These are phyloP conservation scores for Hypoxylon rubiginosum DNA, from an alignment of 2,329 filamentous ascomycete species.

Conservation along the genomic window DNA sequence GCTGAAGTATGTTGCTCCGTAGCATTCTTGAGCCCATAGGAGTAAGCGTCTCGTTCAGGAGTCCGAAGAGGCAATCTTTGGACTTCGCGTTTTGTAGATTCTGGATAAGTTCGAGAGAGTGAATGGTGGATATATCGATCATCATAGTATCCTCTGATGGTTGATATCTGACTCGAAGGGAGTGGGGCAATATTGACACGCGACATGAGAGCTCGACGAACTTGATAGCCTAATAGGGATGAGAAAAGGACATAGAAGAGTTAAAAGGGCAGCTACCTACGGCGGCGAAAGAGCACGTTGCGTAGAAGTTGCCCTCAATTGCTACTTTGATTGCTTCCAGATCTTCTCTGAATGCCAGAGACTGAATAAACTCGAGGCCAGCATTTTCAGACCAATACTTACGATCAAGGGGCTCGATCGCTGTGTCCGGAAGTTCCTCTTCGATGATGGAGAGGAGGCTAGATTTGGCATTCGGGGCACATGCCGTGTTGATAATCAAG, in stretches of 20 bases:
- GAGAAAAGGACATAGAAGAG: slow-evolving; percentile 33
- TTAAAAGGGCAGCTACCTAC: slow-evolving; percentile 63
- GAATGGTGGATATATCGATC: slow-evolving; percentile 90
- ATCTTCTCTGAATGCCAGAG: slow-evolving; percentile 84
- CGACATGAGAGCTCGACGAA: slow-evolving; percentile 80
- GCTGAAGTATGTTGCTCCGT: slow-evolving; percentile 88
- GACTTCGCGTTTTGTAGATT: slow-evolving; percentile 85
- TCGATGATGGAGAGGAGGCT: slow-evolving; percentile 81
- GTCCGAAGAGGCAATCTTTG: slow-evolving; percentile 83
- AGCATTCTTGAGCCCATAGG: slow-evolving; percentile 90
- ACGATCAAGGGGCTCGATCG: slow-evolving; percentile 76
- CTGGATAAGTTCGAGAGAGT: slow-evolving; percentile 89
- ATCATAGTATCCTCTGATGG: slow-evolving; percentile 94
- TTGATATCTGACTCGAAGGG: slow-evolving; percentile 87
- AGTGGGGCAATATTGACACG: slow-evolving; percentile 80
- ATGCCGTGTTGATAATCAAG: slow-evolving; percentile 80
- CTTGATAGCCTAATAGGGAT: slow-evolving; percentile 74
- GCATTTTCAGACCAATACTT: slow-evolving; percentile 85
- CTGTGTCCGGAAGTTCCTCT: slow-evolving; percentile 75
- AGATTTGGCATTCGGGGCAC: slow-evolving; percentile 74
- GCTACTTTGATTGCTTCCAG: slow-evolving; percentile 84
- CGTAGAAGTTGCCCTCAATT: slow-evolving; percentile 86
- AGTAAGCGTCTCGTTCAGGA: slow-evolving; percentile 87
- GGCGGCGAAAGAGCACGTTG: slow-evolving; percentile 86
- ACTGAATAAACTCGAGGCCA: slow-evolving; percentile 82